phyloP scores from a whole-genome alignment of 192 early-diverging fungal species.

The Kappamyces sp. region DNA sequence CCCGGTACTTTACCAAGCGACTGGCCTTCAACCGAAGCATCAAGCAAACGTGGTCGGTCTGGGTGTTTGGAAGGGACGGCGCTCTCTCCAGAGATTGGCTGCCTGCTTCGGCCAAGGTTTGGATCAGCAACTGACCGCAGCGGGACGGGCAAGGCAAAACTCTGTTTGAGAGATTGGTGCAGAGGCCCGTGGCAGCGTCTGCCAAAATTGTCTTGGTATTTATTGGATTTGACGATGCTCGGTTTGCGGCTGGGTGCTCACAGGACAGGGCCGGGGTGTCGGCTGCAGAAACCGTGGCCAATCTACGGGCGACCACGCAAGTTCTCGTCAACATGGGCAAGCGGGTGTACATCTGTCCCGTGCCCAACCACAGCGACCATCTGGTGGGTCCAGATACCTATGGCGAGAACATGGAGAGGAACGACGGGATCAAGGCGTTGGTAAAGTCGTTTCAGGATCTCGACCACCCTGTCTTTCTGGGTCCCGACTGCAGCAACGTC shows the following conservation, averaged over 20 bases:
- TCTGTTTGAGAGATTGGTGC: neutral
- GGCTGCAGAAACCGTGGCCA: constrained; percentile 32
- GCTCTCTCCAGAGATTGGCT: constrained; percentile 6
- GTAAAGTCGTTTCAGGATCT: neutral
- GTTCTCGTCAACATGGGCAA: constrained; percentile 31
- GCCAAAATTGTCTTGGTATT: constrained; percentile 39
- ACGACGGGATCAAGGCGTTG: constrained; percentile 1
- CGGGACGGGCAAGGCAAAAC: neutral
- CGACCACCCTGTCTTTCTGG: neutral
- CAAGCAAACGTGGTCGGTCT: constrained; percentile 16
- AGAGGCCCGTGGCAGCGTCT: constrained; percentile 9
- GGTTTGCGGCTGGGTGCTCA: constrained; percentile 17
- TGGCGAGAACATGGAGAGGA: constrained; percentile 7
- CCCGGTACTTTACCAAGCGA: neutral
- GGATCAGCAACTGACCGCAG: neutral
- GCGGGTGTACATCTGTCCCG: constrained; percentile 33
- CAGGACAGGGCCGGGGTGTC: constrained; percentile 15
- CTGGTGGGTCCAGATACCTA: constrained; percentile 5
- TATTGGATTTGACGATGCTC: constrained; percentile 35
- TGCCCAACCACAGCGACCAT: constrained; percentile 25
- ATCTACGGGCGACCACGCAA: constrained; percentile 26
- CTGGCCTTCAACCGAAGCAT: neutral
- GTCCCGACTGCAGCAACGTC: neutral
- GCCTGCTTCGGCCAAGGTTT: constrained; percentile 2
- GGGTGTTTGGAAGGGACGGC: neutral